A percentile compares a stretch with the other conserved stretches of the same genome.
Conservation (phyloP, 495 filamentous ascomycete species). For the Oidiodendron maius region DNA sequence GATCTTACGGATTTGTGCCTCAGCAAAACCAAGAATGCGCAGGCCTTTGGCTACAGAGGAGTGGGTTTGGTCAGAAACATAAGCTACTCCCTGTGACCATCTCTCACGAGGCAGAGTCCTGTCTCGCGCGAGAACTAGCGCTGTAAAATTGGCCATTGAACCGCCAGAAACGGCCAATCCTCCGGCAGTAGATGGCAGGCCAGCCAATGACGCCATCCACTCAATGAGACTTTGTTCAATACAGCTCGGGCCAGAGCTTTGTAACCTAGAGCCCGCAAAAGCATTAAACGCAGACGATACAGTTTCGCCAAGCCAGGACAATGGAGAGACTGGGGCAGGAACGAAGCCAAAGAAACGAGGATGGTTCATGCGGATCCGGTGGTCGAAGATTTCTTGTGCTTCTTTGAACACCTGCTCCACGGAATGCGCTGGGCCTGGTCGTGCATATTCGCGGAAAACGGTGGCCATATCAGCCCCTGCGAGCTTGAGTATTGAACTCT, state of each 20-base stretch:
- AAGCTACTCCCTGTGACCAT: slow-evolving; percentile 16
- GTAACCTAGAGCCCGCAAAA: slow-evolving; percentile 2
- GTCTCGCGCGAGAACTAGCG: slow-evolving; percentile 22
- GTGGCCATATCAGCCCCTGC: neutral
- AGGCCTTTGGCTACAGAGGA: slow-evolving; percentile 21
- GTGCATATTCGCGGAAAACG: neutral
- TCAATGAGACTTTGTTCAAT: slow-evolving; percentile 16
- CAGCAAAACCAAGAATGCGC: slow-evolving; percentile 19
- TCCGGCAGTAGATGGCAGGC: slow-evolving; percentile 17
- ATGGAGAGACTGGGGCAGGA: slow-evolving; percentile 4
- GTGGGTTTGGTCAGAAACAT: slow-evolving; percentile 26
- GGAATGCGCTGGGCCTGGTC: neutral
- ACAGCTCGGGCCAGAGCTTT: slow-evolving; percentile 15
- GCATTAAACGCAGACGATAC: slow-evolving; percentile 13
- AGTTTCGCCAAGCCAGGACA: slow-evolving; percentile 14
- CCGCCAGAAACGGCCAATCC: slow-evolving; percentile 25
- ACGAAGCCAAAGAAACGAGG: slow-evolving; percentile 19
- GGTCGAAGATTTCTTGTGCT: slow-evolving; percentile 4
- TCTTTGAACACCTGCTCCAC: neutral
- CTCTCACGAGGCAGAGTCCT: slow-evolving; percentile 6
- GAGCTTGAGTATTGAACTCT: neutral
- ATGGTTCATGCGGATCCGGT: slow-evolving; percentile 10
- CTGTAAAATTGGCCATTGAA: slow-evolving; percentile 26
- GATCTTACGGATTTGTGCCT: slow-evolving; percentile 18
- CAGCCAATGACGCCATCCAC: slow-evolving; percentile 17